These are phyloP conservation scores for Capsicum rhomboideum DNA, from an alignment of 257 asterid species.

Conservation along the genomic window DNA sequence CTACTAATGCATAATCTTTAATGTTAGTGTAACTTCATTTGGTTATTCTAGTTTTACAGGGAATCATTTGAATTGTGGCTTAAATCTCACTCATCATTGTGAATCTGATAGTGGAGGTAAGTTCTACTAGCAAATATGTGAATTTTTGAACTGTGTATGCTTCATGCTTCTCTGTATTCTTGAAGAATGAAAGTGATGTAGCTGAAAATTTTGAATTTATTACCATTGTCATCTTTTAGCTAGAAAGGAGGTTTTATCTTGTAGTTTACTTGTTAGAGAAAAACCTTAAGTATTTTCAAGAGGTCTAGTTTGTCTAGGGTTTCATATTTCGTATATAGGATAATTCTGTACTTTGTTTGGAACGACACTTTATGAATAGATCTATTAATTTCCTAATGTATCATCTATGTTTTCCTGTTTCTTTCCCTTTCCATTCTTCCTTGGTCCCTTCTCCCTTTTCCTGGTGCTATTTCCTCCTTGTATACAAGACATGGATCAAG, in stretches of 20 bases:
- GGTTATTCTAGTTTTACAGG: slow-evolving; percentile 73
- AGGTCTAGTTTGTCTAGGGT: background rate
- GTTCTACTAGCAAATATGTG: background rate
- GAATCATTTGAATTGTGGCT: slow-evolving; percentile 68
- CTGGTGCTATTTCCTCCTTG: background rate
- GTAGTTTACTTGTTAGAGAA: background rate
- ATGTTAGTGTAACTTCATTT: background rate
- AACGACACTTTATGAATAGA: background rate
- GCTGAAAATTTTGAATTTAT: background rate
- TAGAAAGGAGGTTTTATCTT: background rate
- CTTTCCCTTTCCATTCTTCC: background rate
- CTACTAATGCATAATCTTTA: background rate
- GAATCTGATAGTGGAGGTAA: slow-evolving; percentile 62
- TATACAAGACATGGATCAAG: background rate
- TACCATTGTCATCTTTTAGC: background rate
- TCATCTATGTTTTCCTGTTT: background rate
- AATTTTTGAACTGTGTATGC: background rate
- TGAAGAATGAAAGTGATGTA: background rate
- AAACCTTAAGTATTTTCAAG: background rate
- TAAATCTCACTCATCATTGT: slow-evolving; percentile 36
- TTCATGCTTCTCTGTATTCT: background rate
- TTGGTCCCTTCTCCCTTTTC: background rate
- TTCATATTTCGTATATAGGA: background rate
- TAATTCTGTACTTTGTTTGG: background rate
- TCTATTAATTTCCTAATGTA: background rate